Evolutionary conservation across 352 stramenopile species (phyloP).

Genomic region (Lagenidium sp.): DNA sequence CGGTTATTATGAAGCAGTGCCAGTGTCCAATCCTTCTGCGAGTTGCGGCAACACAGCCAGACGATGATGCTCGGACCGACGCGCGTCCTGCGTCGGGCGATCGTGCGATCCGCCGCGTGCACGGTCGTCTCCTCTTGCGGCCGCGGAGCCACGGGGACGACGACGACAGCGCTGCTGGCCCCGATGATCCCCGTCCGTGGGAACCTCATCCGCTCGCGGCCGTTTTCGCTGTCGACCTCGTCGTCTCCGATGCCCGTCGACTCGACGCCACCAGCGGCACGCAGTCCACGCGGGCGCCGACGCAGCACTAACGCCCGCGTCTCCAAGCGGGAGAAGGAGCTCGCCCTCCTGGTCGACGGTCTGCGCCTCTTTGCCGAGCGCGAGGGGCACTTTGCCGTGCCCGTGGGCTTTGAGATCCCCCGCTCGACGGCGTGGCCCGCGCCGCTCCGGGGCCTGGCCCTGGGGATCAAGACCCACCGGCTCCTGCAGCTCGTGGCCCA

Average conservation of each 20-base stretch:
- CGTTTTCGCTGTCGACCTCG: slow-evolving; percentile 1
- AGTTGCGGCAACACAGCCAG: neutral
- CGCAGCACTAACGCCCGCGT: neutral
- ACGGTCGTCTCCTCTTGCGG: too few species aligned
- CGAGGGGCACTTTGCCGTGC: slow-evolving; percentile 61
- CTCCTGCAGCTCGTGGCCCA: slow-evolving; percentile 31
- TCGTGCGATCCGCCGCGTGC: too few species aligned
- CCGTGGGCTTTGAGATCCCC: slow-evolving; percentile 25
- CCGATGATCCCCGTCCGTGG: neutral
- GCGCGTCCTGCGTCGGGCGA: too few species aligned
- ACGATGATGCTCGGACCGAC: too few species aligned
- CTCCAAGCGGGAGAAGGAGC: slow-evolving; percentile 15
- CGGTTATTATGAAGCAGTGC: too few species aligned
- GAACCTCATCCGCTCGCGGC: neutral
- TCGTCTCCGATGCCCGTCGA: neutral
- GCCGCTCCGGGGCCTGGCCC: slow-evolving; percentile 35
- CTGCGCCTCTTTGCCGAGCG: slow-evolving; percentile 43
- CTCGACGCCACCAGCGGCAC: neutral
- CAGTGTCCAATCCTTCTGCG: neutral
- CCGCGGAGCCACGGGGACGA: too few species aligned
- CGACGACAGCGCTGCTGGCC: neutral
- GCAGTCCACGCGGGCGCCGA: neutral
- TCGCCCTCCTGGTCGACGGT: slow-evolving; percentile 32
- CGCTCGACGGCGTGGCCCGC: slow-evolving; percentile 30
- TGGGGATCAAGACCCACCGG: slow-evolving; percentile 49